Conservation (phyloP, 768 basidiomycete species). For the Mycena kentingensis region DNA sequence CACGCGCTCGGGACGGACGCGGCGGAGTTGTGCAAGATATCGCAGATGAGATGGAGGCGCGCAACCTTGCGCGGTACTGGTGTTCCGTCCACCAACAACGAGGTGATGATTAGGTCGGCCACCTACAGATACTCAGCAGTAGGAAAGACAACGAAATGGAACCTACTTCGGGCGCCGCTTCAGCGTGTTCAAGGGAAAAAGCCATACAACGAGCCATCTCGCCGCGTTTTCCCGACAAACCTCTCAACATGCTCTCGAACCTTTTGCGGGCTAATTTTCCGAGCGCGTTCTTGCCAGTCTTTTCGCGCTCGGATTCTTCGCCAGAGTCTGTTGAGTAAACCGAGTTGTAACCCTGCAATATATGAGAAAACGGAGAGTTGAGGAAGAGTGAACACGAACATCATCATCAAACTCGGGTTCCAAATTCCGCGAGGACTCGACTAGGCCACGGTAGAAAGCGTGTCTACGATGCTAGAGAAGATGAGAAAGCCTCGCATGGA, state of each 20-base stretch:
- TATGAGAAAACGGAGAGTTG: slow-evolving; percentile 2
- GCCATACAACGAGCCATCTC: slow-evolving; percentile 95
- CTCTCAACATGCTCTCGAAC: slow-evolving; percentile 90
- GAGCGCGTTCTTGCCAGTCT: slow-evolving; percentile 70
- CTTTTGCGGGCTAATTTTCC: slow-evolving; percentile 79
- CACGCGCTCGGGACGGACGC: slow-evolving; percentile 93
- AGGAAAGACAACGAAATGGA: neutral
- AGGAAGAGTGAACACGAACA: slow-evolving; percentile 36
- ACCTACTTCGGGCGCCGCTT: slow-evolving; percentile 87
- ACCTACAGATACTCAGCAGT: slow-evolving; percentile 52
- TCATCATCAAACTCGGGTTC: slow-evolving; percentile 84
- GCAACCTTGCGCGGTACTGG: slow-evolving; percentile 98
- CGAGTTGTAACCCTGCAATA: slow-evolving; percentile 75
- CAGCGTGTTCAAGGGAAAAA: slow-evolving; percentile 96
- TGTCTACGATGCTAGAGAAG: slow-evolving; percentile 65
- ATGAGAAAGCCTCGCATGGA: neutral
- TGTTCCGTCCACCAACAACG: slow-evolving; percentile 86
- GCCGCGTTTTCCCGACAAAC: slow-evolving; percentile 80
- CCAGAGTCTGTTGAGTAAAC: slow-evolving; percentile 91
- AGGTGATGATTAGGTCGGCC: slow-evolving; percentile 86
- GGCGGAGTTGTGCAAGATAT: slow-evolving; percentile 96
- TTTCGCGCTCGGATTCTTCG: slow-evolving; percentile 91
- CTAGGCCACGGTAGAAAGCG: slow-evolving; percentile 67
- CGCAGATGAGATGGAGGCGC: slow-evolving; percentile 92
- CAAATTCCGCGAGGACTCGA: slow-evolving; percentile 55